Evolutionary conservation across 257 asterid genomes (phyloP).

Genomic region (Phtheirospermum japonicum): DNA sequence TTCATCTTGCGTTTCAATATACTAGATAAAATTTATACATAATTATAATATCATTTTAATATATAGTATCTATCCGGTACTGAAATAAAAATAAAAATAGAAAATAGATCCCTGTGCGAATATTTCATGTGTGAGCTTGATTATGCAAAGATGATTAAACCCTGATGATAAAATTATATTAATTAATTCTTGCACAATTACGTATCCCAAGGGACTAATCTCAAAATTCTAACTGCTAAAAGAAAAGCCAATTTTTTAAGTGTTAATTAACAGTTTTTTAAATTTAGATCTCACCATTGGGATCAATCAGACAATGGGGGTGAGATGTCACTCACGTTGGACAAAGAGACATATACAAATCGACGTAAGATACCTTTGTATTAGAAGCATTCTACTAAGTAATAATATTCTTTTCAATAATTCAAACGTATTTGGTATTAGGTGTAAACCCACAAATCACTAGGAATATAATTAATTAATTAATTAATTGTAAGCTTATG

Average conservation of each 20-base stretch:
- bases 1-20: too few species aligned
- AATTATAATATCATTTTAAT: too few species aligned
- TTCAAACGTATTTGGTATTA: slow-evolving; percentile 38
- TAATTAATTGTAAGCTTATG: slow-evolving; percentile 15
- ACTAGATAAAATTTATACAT: too few species aligned
- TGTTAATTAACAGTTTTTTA: not conserved
- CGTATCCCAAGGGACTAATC: not conserved
- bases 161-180: not conserved
- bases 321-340: slow-evolving; percentile 87
- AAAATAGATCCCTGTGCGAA: not conserved
- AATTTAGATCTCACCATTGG: slow-evolving; percentile 2
- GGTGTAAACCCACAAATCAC: slow-evolving; percentile 19
- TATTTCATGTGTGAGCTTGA: not conserved
- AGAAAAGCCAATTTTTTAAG: not conserved
- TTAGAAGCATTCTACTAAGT: slow-evolving; percentile 20
- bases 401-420: slow-evolving; percentile 33
- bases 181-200: not conserved
- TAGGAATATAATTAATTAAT: slow-evolving; percentile 20
- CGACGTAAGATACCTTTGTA: slow-evolving; percentile 53
- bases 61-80: too few species aligned
- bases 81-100: too few species aligned
- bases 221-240: not conserved
- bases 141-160: not conserved
- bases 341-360: slow-evolving; percentile 44
- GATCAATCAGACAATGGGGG: slow-evolving; percentile 37